Evolutionary conservation across 192 early-diverging fungal genomes (phyloP).

Genomic region (Paraglomus brasilianum): DNA sequence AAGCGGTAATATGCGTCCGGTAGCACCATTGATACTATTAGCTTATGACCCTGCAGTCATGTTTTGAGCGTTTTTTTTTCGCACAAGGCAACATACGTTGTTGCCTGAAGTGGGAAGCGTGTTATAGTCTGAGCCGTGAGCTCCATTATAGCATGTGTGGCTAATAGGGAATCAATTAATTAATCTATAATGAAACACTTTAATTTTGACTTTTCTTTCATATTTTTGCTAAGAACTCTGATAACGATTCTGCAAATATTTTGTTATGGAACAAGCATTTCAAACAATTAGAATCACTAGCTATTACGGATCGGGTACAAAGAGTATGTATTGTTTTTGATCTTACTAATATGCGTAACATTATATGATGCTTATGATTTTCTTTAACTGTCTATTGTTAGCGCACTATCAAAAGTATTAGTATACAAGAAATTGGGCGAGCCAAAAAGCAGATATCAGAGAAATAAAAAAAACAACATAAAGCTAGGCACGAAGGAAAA

Average conservation of each 20-base stretch:
- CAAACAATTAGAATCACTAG: neutral
- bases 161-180: neutral
- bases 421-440: too few relatives aligned
- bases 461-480: too few relatives aligned
- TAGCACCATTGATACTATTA: constrained; percentile 12
- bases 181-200: neutral
- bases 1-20: constrained; percentile 18
- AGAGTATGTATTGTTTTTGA: constrained; percentile 2
- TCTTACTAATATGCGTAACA: neutral
- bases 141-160: constrained; percentile 4
- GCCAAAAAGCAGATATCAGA: too few relatives aligned
- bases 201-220: too few relatives aligned
- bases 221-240: neutral
- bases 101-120: too few relatives aligned
- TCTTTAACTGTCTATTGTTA: too few relatives aligned
- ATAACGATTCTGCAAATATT: constrained; percentile 8
- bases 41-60: constrained; percentile 5
- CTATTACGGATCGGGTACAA: neutral
- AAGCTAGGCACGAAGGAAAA: too few relatives aligned
- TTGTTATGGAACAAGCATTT: constrained; percentile 1
- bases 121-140: constrained; percentile 1
- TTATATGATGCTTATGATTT: too few relatives aligned
- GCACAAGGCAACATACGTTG: too few relatives aligned
- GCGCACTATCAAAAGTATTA: too few relatives aligned
- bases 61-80: too few relatives aligned